Evolutionary conservation across 192 early-diverging fungal genomes (phyloP), one percentile per base, ranked within the genome.

Genomic region (Backusella australiensis): DNA sequence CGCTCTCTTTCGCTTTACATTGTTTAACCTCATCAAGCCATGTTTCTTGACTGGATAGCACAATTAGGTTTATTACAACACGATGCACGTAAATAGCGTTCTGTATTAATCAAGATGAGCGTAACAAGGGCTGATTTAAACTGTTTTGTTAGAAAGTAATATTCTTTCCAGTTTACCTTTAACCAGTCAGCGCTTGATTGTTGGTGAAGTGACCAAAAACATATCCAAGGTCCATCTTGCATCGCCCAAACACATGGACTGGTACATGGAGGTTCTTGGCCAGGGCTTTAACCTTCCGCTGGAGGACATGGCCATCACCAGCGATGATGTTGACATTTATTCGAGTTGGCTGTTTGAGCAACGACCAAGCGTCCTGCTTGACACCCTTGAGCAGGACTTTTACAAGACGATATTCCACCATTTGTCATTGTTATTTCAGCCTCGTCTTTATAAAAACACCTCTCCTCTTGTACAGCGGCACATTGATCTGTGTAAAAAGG

Each of bases 251-350:
- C 94, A 96, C 76, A 93, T 96, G 29, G 78, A 84, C 41, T 96
- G 93, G 93, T 86, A 87, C 32, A 95, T 96, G 93, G 93, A 93
- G 72, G 87, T 95, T 17, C 75, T 96, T 23, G 94, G 93, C 0
- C 92, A 93, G 79, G 94, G 93, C 7, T 93, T 96, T 59, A 78
- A 83, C 23, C 81, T 96, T 23, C 93, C 94, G 2, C 78, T 94
- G 21, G 92, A 96, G 56, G 91, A 96, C 67, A 79, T 91, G 63
- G 72, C 72, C 6, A 91, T 93, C 44, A 91, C 92, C 4, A 78
- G 85, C 49, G 84, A 89, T 75, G 87, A 86, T 2, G 85, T 91
- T 12, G 86, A 80, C 49, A 86, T 96, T 14, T 96, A 95, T 79
- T 80, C 85, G 6, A 84, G 86, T 35, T 96, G 94, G 94, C 84